Evolutionary conservation across 768 basidiomycete species (phyloP), one percentile per base, ranked within the genome.

Genomic region (Boletus sensibilis): DNA sequence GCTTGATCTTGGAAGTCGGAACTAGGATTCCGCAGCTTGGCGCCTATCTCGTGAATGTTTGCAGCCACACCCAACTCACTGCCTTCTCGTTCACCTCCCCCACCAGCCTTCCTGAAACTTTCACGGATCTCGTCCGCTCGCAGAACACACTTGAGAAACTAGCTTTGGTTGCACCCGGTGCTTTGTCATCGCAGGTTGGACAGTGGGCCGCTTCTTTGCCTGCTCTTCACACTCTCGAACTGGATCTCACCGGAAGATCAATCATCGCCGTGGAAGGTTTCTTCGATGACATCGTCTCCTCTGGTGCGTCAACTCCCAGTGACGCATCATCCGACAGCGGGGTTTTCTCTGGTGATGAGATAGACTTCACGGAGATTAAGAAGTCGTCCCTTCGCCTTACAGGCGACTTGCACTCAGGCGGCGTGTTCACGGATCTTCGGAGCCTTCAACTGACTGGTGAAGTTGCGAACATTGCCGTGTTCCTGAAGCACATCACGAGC

Each of bases 211-310:
- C 87, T 23, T 80, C 79, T 27, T 76, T 90, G 10, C 84, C 85
- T 40, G 67, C 76, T 35, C 77, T 91, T 59, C 84, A 81, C 63
- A 79, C 77, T 48, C 74, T 92, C 55, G 82, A 87, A 64, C 76
- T 92, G 46, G 90, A 92, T 67, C 78, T 92, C 25, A 83, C 87
- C 0, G 86, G 84, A 53, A 77, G 87, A 53, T 82, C 85, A 4
- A 72, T 80, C 52, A 83, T 83, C 31, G 85, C 86, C 0, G 85
- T 90, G n/a, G 87, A 90, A 72, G 86, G 86, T 20, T 92, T 92
- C 71, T 92, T 92, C 68, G 84, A 85, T 66, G 83, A 88, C 51
- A 74, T 90, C 60, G 74, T 75, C 58, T 78, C 80, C 40, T 89
- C 88, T 1, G 90, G 89, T n/a, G 77, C 78, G 57, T 82, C 82